Base-by-base conservation (phyloP, 1,284 basidiomycete species). In the Phenoliferia sp. region DNA sequence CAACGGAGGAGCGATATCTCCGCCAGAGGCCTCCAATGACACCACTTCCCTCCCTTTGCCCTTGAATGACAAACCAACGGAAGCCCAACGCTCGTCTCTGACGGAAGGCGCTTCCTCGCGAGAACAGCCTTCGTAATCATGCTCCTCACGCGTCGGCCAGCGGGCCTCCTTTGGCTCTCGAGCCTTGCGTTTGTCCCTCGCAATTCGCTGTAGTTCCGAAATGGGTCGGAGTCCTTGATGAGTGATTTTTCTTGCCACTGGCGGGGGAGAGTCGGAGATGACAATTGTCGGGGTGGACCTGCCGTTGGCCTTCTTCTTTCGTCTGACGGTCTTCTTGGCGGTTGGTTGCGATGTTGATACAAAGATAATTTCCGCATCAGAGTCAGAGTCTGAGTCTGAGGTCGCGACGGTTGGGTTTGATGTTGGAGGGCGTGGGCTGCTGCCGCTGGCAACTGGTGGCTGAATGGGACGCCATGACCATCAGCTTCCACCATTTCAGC, bases 101-200 rank as follows among this genome's bases (percentile, higher is more conserved):
- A 26, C 44, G 22, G 16, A 22, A 16, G 28, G 26, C 22, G 17
- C n/a, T 44, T 56, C 17, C n/a, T 9, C 59, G 10, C 26, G 12
- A 5, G 16, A 26, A 7, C 28, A 16, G 10, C 44, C 35, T 34
- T 16, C 32, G 56, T 2, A 0, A 12, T 58, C 64, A 28, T 72
- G 70, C 55, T 72, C 66, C 34, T 72, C 70, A 15, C 31, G 34
- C 3, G 64, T 69, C 4, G 70, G 70, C 70, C 70, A 72, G 1
- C 66, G 35, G 54, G 65, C 50, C 31, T 66, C 62, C 19, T 61
- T 2, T 2, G 52, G 59, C 29, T 68, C 66, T n/a, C 44, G 29
- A 22, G 29, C 31, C 52, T 66, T 69, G 9, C 66, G 32, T 17
- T 52, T 34, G 34, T 61, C 60, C 29, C 68, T 36, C 17, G 58